Base-by-base conservation (phyloP, 2,329 filamentous ascomycete species). In the Metarhizium guizhouense region DNA sequence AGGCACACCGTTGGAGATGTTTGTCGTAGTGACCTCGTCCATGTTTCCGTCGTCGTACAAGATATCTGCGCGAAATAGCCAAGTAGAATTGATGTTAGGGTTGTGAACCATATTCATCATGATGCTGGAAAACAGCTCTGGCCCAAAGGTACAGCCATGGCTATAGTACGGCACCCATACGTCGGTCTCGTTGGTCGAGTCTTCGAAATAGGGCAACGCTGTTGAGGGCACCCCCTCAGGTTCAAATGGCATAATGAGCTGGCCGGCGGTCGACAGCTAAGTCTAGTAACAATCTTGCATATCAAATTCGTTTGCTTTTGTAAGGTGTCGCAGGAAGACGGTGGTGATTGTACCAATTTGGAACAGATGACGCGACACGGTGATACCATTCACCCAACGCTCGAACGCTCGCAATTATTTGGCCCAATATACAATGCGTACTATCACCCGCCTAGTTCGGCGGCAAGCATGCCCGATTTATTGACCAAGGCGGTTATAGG, bases 21-120 rank as follows among this genome's bases (percentile, higher is more conserved):
- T 14, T 54, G 47, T 16, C 18, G 40, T 20, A 40, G 34, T 49
- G 34, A 55, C 16, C 64, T 50, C 62, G 61, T 55, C 49, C 14
- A 53, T 34, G 34, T n/a, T 18, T 2, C 20, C 56, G 4, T 68
- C 64, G 51, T 72, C 69, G 47, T 66, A 78, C 30, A 88, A 76
- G 30, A 93, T 84, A 64, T 94, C 88, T 50, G 88, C 89, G 34
- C 89, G 82, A 64, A 91, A 89, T 1, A 94, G 76, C 78, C 87
- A 88, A 16, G 80, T 84, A 0, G 87, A 88, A 60, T 90, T 90
- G 69, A 90, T 76, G 61, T 94, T 93, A 0, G 89, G 89, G 63
- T 93, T 92, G 61, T 80, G 80, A 60, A 93, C 81, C 56, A 92
- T 74, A 64, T 92, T 90, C 62, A 83, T 72, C 83, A 90, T 88